phyloP scores from a whole-genome alignment of 768 basidiomycete species.

The Melanogaster broomeanus region DNA sequence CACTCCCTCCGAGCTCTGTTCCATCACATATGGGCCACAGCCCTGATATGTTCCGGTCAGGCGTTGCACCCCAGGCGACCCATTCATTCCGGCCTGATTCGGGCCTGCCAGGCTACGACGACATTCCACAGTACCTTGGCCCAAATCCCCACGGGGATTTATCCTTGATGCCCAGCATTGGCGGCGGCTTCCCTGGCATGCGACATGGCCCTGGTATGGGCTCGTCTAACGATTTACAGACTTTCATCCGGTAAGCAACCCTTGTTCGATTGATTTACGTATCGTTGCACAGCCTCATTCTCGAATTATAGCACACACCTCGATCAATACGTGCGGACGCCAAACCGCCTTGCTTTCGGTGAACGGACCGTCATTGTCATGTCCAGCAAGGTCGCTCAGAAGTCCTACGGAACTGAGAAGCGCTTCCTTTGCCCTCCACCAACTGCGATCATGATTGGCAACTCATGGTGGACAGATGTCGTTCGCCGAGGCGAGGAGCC shows the following conservation, averaged over 20 bases:
- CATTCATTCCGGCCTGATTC: conserved; percentile 57
- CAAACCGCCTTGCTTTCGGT: conserved; percentile 86
- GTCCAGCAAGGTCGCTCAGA: conserved; percentile 98
- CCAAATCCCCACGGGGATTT: conserved; percentile 56
- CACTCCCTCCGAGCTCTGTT: conserved; percentile 40
- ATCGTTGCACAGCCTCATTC: conserved; percentile 13
- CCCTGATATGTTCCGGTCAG: conserved; percentile 57
- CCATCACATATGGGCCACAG: conserved; percentile 52
- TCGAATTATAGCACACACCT: conserved; percentile 62
- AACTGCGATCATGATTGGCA: conserved; percentile 91
- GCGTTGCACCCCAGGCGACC: conserved; percentile 73
- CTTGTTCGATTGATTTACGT: conserved; percentile 18
- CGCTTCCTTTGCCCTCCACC: conserved; percentile 94
- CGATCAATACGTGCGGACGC: conserved; percentile 81
- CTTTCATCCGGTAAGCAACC: conserved; percentile 68
- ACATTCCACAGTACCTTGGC: conserved; percentile 58
- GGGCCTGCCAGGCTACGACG: conserved; percentile 53
- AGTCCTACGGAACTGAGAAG: conserved; percentile 96
- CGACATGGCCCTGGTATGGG: conserved; percentile 61
- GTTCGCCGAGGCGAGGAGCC: conserved; percentile 73
- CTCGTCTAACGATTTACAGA: conserved; percentile 70
- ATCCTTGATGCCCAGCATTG: conserved; percentile 61
- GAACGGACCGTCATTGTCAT: conserved; percentile 95
- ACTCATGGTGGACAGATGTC: conserved; percentile 91
- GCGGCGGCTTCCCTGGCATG: conserved; percentile 64